phyloP scores from a whole-genome alignment of 2,329 filamentous ascomycete species.

The Fonsecaea pugnacius region DNA sequence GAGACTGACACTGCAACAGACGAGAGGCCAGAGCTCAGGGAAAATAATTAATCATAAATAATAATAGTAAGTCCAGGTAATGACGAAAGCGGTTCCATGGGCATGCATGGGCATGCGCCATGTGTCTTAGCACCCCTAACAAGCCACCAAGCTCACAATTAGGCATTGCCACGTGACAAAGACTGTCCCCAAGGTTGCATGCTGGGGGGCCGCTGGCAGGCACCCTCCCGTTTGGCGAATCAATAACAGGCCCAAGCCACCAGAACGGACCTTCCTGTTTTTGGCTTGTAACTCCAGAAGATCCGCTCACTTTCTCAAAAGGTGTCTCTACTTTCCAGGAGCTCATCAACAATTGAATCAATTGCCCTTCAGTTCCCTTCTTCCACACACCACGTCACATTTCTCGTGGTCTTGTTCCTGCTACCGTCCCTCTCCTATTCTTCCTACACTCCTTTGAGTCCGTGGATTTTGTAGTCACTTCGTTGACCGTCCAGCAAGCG shows the following conservation, averaged over 20 bases:
- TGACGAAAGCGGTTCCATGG: background rate
- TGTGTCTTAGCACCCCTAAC: background rate
- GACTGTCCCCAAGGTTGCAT: background rate
- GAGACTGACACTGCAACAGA: background rate
- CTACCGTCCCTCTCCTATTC: slow-evolving; percentile 20
- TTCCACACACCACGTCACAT: slow-evolving; percentile 4
- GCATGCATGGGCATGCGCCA: background rate
- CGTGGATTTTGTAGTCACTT: slow-evolving; percentile 15
- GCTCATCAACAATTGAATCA: slow-evolving; percentile 31
- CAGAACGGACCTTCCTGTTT: slow-evolving; percentile 6
- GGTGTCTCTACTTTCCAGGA: slow-evolving; percentile 30
- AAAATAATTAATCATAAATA: background rate
- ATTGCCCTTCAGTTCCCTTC: slow-evolving; percentile 18
- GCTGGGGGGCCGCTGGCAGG: background rate
- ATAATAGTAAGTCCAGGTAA: background rate
- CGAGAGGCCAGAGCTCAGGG: background rate
- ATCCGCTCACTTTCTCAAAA: slow-evolving; percentile 29
- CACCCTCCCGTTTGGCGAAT: slow-evolving; percentile 13
- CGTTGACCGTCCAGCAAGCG: slow-evolving; percentile 12
- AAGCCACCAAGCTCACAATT: background rate
- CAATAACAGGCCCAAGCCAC: background rate
- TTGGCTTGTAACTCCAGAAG: slow-evolving; percentile 10
- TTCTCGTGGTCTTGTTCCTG: slow-evolving; percentile 26
- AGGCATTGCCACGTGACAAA: background rate
- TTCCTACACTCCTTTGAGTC: slow-evolving; percentile 29